Evolutionary conservation across 441 rosid genomes (phyloP), one percentile per base, ranked within the genome.

Genomic region (Manihot esculenta): DNA sequence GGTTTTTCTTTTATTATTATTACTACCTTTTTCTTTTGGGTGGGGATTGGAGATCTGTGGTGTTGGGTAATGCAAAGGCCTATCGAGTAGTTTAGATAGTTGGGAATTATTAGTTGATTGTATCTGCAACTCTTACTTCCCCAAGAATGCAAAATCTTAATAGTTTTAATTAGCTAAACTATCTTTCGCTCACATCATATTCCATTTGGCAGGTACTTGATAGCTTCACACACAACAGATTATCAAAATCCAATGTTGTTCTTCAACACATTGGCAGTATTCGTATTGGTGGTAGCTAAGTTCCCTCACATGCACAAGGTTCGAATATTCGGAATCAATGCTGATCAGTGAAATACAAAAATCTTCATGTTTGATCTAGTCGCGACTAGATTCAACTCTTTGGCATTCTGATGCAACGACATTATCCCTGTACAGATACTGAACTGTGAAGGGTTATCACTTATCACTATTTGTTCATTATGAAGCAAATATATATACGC

Each of bases 261-360:
- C 79, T 81, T 92, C 71, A 92, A 90, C 82, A 90, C 99, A 3
- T 72, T 89, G 72, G 97, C 94, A 6, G 95, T 92, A 13, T 84
- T 92, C 45, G 87, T 94, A n/a, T 77, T 90, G 81, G 95, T 94
- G 49, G 95, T 94, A 2, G 99, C 99, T 0, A 94, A 92, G 84
- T 94, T 90, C 84, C 99, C 99, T 2, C 84, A 90, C 82, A 92
- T 94, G 99, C 97, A 92, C 89, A 94, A 89, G 84, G 97, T 94
- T 74, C 91, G 99, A 51, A 92, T 94, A 49, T 94, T 94, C 21
- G 99, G 97, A 66, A 92, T 94, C 83, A 94, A 87, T 71, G 97
- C 84, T 2, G 95, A 82, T 65, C 83, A 74, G 63, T 86, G 84
- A 86, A 64, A 60, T 44, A 12, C 54, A 6, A 56, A 73, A 35